Percentiles rank a stretch among this genome's conserved stretches.
These are phyloP conservation scores for Phytophthora uliginosa DNA, from an alignment of 352 stramenopile species.

Conservation along the genomic window DNA sequence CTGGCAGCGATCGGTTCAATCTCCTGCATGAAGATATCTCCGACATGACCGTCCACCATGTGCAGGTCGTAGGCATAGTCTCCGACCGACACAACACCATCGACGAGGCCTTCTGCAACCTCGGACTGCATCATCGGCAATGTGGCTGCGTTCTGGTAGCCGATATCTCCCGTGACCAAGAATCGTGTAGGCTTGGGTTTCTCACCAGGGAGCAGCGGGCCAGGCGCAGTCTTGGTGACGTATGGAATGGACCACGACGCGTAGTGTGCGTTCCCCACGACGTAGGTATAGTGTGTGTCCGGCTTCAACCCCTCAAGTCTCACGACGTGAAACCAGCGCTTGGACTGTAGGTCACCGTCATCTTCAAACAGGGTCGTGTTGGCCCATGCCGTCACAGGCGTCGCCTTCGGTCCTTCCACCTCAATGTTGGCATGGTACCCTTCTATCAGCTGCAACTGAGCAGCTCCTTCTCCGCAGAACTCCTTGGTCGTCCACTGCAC, in stretches of 20 bases:
- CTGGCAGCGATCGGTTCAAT: conserved; percentile 88
- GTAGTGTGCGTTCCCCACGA: conserved; percentile 81
- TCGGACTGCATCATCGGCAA: conserved; percentile 91
- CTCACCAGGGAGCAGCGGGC: conserved; percentile 18
- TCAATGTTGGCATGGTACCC: conserved; percentile 65
- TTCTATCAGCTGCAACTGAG: conserved; percentile 69
- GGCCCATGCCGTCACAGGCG: conserved; percentile 53
- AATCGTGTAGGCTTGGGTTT: conserved; percentile 68
- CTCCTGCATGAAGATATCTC: conserved; percentile 93
- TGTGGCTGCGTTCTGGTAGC: conserved; percentile 88
- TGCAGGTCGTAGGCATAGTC: conserved; percentile 94
- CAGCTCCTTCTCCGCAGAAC: conserved; percentile 50
- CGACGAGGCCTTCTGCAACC: conserved; percentile 76
- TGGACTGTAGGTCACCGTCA: conserved; percentile 59
- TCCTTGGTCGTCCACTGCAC: conserved; percentile 87
- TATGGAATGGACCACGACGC: conserved; percentile 84
- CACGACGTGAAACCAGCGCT: conserved; percentile 79
- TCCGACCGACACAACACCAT: conserved; percentile 88
- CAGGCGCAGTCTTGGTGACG: conserved; percentile 77
- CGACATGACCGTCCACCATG: conserved; percentile 78
- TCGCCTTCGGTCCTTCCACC: conserved; percentile 39
- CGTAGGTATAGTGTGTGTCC: conserved; percentile 84
- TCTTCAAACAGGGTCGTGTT: conserved; percentile 77
- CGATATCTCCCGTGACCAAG: conserved; percentile 89
- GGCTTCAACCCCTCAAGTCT: conserved; percentile 67